Evolutionary conservation across 2,329 filamentous ascomycete species (phyloP).

Genomic region (Xylaria sp.): DNA sequence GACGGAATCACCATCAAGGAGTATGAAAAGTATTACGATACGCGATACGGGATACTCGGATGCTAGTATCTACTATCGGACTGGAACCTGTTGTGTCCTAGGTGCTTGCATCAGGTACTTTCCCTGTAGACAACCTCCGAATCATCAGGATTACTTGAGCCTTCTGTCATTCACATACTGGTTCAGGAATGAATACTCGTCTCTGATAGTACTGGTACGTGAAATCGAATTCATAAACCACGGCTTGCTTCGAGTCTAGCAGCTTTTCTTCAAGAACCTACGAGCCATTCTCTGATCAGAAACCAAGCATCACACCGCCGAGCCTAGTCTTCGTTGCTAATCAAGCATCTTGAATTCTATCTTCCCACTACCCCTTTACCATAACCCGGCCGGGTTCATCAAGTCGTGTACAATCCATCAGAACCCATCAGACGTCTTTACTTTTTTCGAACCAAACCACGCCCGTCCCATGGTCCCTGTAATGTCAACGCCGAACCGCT

Average conservation of each 20-base stretch:
- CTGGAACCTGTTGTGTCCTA: too few relatives aligned
- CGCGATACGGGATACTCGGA: too few relatives aligned
- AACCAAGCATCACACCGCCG: neutral
- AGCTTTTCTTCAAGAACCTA: neutral
- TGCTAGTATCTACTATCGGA: too few relatives aligned
- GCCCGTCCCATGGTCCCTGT: conserved; percentile 11
- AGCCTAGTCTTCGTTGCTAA: neutral
- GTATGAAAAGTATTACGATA: too few relatives aligned
- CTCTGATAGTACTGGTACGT: too few relatives aligned
- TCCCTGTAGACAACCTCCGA: too few relatives aligned
- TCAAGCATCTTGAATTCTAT: conserved; percentile 12
- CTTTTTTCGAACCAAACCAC: conserved; percentile 11
- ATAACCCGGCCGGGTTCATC: conserved; percentile 12
- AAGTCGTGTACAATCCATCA: conserved; percentile 20
- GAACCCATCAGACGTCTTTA: conserved; percentile 4
- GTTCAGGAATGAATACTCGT: too few relatives aligned
- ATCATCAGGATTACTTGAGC: too few relatives aligned
- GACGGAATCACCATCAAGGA: too few relatives aligned
- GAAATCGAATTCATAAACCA: neutral
- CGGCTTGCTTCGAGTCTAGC: neutral
- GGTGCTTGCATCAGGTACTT: too few relatives aligned
- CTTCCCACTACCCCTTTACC: conserved; percentile 7
- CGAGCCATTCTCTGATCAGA: neutral
- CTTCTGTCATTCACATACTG: too few relatives aligned
- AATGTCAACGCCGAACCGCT: conserved; percentile 26